Base-by-base conservation (phyloP, 768 basidiomycete genomes). In the Phanerochaete carnosa region DNA sequence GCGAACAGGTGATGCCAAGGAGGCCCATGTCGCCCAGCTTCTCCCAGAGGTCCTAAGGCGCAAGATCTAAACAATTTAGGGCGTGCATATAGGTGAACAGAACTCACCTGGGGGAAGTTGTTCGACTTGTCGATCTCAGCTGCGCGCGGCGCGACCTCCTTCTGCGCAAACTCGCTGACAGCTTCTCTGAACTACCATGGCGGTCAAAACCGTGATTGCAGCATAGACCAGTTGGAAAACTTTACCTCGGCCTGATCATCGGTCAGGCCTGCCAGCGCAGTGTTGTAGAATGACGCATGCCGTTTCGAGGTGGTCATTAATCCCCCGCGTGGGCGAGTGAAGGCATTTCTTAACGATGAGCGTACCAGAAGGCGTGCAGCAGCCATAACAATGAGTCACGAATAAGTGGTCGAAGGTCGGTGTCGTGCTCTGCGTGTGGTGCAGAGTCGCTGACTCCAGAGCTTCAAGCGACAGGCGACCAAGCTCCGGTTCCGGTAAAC, bases 21-120 rank as follows among this genome's bases (percentile, higher is more conserved):
- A 98, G 79, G 11, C 95, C 95, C 95, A 98, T 96, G 23, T 83
- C 81, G 4, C 95, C 93, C 49, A 98, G 79, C 73, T 93, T 94
- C 70, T 89, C 84, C 88, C 94, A 94, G 43, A 96, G 76, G 70
- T 91, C 86, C 91, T 94, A 49, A 53, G 23, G 11, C 45, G 25
- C 19, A 3, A 26, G 13, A 26, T 50, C 32, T n/a, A 37, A 19
- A 9, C 26, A 8, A 43, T 28, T 47, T 33, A 23, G 7, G 28
- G 25, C 12, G 11, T 16, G 7, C 13, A 11, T 22, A 25, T 49
- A 45, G 13, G 33, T 9, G 16, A 28, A n/a, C 49, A 33, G 23
- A 4, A 69, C 83, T 64, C 68, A 94, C 92, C 61, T 74, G 66
- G 22, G 95, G 95, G 65, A 90, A 92, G 55, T 78, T 87, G 73